Evolutionary conservation across 2,329 filamentous ascomycete species (phyloP), one percentile per base, ranked within the genome.

Genomic region (Xylaria sp.): DNA sequence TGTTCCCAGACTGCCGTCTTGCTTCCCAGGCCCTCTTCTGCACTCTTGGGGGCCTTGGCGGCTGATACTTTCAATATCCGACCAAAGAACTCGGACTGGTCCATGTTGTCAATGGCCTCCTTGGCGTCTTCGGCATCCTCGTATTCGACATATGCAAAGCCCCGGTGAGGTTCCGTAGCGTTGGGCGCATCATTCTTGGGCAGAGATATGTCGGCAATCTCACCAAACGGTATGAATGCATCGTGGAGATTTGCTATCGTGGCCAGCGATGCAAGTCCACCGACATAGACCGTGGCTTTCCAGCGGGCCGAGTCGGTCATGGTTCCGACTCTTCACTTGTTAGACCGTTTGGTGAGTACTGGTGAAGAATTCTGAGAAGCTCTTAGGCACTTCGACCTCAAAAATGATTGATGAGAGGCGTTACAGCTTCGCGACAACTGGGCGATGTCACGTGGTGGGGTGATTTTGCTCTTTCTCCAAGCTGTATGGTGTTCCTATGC

Each of bases 101-200:
- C 94, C 95, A 99, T 98, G 79, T 99, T 99, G 85, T 98, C 94
- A 80, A 99, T 97, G 60, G 96, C 96, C 82, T 98, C 95, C 77
- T 91, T 91, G 33, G 94, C 95, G 81, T 99, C 96, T 66, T 91
- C 89, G 13, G 90, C 86, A 66, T 94, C 88, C 76, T 98, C 94
- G 78, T 93, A 99, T 78, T 99, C 96, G 60, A 99, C 93, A 79
- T 99, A 98, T 67, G 94, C 96, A 80, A 98, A 99, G 0, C 97
- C 96, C 62, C 94, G 88, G 80, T 99, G 96, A 36, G 90, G 84
- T 49, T 97, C 93, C 57, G 87, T 89, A 7, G 92, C 89, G 71
- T 93, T 94, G 72, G 92, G 91, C 71, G 90, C 85, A 78, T 97
- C 94, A 66, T 94, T 92, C 81, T 96, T 97, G 23, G 96, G 96